phyloP scores from a whole-genome alignment of 169 alveolate genomes.

The Plasmodium blacklocki region DNA sequence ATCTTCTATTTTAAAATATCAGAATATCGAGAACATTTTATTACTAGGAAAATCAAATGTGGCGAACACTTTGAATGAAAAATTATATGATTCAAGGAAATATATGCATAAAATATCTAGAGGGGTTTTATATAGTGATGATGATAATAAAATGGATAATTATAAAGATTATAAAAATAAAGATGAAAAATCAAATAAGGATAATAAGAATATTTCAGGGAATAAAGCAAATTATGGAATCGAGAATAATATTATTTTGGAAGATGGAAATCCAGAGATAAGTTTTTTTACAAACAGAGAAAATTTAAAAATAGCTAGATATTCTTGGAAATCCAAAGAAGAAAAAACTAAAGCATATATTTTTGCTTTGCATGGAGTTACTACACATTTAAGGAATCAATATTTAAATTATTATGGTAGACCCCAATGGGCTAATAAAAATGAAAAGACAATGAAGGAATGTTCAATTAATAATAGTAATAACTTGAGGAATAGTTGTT shows the following conservation, averaged over 20 bases:
- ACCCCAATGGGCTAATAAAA: slow-evolving; percentile 39
- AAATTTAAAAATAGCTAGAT: slow-evolving; percentile 80
- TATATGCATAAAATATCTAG: no score
- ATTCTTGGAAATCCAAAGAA: slow-evolving; percentile 55
- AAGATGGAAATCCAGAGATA: slow-evolving; percentile 78
- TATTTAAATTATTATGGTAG: slow-evolving; percentile 77
- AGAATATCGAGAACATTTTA: no score
- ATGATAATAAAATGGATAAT: no score
- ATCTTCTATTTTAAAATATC: no score
- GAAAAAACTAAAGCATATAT: slow-evolving; percentile 80
- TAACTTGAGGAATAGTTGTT: background rate
- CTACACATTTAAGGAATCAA: slow-evolving; percentile 82
- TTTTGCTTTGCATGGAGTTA: slow-evolving; percentile 82
- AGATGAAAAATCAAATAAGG: background rate
- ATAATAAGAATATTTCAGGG: background rate
- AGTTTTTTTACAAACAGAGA: slow-evolving; percentile 79
- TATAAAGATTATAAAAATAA: background rate
- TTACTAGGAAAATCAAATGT: no score
- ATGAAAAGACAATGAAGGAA: background rate
- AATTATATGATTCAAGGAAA: no score
- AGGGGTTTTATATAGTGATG: no score
- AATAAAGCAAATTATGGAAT: slow-evolving; percentile 16
- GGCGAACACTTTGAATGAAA: no score
- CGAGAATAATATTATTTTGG: slow-evolving; percentile 9
- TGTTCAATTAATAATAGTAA: background rate